Base-by-base conservation (phyloP, 352 stramenopile species). In the Phytopythium aichiense region DNA sequence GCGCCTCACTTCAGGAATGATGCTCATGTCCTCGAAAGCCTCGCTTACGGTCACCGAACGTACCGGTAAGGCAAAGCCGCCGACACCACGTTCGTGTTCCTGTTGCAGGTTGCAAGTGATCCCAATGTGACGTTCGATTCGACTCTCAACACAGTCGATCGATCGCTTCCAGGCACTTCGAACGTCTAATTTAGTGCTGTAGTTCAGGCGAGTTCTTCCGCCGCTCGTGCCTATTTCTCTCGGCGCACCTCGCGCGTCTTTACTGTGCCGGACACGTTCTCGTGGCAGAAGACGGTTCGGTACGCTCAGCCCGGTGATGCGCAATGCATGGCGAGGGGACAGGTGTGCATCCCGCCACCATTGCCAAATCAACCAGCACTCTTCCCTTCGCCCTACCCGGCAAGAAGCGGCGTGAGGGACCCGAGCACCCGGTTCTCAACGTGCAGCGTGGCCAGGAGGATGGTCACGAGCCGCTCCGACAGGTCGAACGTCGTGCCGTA, bases 401-500 rank as follows among this genome's bases (percentile, higher is more conserved):
- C 30, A 6, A 56, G 31, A 15, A 79, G 55, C 57, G 68, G 60
- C 42, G 56, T 48, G 43, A 77, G 64, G 13, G 61, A 60, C 58
- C 76, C 66, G 28, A 82, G 53, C 16, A 77, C 65, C 11, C 62
- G 65, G 23, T 71, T 65, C 58, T 79, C 69, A 37, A 79, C 61
- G 8, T 68, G 69, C 53, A 82, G 42, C 4, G 72, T 63, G 18
- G 74, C 73, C 50, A 72, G 72, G 20, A 82, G 50, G 37, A 79
- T 69, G 22, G 61, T 70, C 35, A 79, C 58, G 51, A 79, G 74
- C 15, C 73, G 65, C 28, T 63, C 58, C 54, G 71, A 72, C 16
- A 82, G 66, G 50, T 82, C 71, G 38, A 68, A 60, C 54, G 68
- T 76, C 18, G 71, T 79, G 30, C 63, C 48, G 56, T 76, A 79